Evolutionary conservation across 495 filamentous ascomycete genomes (phyloP), one percentile per base, ranked within the genome.

Genomic region (Neurospora tetraspora): DNA sequence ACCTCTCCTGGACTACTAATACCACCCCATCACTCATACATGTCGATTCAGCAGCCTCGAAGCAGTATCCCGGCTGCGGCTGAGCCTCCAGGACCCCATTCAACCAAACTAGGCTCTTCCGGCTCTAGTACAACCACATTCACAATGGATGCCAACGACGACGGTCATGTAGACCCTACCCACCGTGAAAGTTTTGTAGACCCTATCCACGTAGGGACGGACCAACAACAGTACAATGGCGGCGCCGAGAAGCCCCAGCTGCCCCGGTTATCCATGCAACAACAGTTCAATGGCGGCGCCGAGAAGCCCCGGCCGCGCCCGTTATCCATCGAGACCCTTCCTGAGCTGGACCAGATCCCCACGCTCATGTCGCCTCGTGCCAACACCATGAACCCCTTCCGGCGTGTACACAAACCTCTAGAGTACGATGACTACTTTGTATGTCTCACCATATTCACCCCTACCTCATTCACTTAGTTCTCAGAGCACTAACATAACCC

Each of bases 351-450:
- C 14, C 74, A 73, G 23, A 73, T 76, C 38, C 74, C 74, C n/a
- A 80, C 80, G 37, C 77, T 80, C 14, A 75, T 76, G 39, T 81
- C 80, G 0, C 81, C 83, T 12, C 75, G 75, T 9, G 75, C 78
- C 34, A 69, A 75, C 47, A 81, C 84, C 5, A 81, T 82, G 14
- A 85, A 84, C 34, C 83, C 84, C 3, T 84, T 85, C 77, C 82
- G 81, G 53, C 75, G 81, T n/a, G 83, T 83, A 76, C 81, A 82
- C 75, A 85, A 80, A 0, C 78, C 77, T 23, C 72, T 85, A 14
- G 84, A 85, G 71, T 69, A 88, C 10, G 87, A 88, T 71, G 83
- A 84, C 73, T 89, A 89, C 73, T 88, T 89, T 72, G 87, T 88
- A 82, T 2, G 85, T 75, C 16, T 42, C 36, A 65, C 39, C 40